phyloP scores from a whole-genome alignment of 805 yeast species.

The Candida schatavii region DNA sequence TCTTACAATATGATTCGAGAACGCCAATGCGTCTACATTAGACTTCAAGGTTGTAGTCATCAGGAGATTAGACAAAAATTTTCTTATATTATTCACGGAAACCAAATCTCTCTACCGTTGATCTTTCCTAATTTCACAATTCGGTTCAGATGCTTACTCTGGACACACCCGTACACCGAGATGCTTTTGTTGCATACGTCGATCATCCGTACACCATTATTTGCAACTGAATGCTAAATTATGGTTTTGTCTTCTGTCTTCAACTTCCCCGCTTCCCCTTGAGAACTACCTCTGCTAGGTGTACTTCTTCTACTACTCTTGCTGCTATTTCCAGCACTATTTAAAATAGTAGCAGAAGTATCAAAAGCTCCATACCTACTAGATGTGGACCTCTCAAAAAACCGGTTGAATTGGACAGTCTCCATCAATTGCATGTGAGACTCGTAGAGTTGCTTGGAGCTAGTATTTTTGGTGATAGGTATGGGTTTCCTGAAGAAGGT shows the following conservation, averaged over 20 bases:
- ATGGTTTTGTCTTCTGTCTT: no score
- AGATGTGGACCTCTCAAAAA: conserved; percentile 12
- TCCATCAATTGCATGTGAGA: conserved; percentile 24
- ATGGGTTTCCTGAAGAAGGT: background rate
- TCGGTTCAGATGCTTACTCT: no score
- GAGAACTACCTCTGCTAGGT: conserved; percentile 7
- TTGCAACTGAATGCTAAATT: no score
- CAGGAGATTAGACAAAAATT: background rate
- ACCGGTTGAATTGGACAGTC: conserved; percentile 17
- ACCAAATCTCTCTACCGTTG: no score
- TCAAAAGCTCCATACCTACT: conserved; percentile 23
- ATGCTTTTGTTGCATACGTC: no score
- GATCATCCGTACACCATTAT: no score
- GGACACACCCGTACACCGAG: background rate
- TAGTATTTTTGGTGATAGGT: conserved; percentile 6
- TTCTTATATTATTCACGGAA: no score
- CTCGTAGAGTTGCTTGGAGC: conserved; percentile 10
- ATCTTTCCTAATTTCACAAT: no score
- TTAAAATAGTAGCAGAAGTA: conserved; percentile 17
- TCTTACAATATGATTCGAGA: background rate
- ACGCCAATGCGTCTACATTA: background rate
- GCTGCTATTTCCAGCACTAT: conserved; percentile 14
- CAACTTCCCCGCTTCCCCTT: no score
- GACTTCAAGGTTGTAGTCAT: background rate
- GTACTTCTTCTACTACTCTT: conserved; percentile 5